Conservation (phyloP, 2,329 filamentous ascomycete genomes). For the Colletotrichum sp. region DNA sequence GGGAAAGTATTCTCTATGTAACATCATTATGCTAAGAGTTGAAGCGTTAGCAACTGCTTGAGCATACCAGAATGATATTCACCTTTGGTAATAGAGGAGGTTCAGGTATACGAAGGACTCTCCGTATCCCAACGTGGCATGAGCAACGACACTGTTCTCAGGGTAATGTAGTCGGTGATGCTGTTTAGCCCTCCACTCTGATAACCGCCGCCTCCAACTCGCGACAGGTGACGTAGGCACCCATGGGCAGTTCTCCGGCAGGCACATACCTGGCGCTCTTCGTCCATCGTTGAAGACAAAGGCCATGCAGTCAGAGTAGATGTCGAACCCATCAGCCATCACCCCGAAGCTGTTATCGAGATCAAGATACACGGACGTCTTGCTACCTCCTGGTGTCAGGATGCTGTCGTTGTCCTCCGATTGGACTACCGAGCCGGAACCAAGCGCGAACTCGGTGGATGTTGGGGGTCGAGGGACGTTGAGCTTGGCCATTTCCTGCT, state of each 20-base stretch:
- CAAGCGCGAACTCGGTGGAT: constrained; percentile 9
- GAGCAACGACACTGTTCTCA: constrained; percentile 37
- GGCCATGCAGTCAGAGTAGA: constrained; percentile 44
- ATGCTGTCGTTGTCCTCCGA: constrained; percentile 20
- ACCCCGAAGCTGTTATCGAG: constrained; percentile 36
- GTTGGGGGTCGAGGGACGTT: constrained; percentile 27
- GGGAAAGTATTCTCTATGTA: constrained; percentile 48
- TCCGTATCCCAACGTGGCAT: constrained; percentile 42
- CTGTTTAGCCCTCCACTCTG: constrained; percentile 39
- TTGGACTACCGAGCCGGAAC: not conserved
- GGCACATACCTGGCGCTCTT: constrained; percentile 42
- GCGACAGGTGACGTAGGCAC: constrained; percentile 38
- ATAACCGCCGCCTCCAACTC: constrained; percentile 29
- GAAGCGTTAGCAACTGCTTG: not conserved
- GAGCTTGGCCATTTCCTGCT: constrained; percentile 37
- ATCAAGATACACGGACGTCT: constrained; percentile 23
- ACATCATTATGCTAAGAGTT: constrained; percentile 38
- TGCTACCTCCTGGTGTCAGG: not conserved
- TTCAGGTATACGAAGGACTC: constrained; percentile 49
- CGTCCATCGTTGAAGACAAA: constrained; percentile 48
- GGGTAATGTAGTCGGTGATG: constrained; percentile 41
- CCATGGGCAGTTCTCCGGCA: constrained; percentile 44
- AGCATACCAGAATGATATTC: not conserved
- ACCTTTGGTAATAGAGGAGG: constrained; percentile 48
- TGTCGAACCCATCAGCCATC: constrained; percentile 46